These are phyloP conservation scores for Phoma sp. DNA, from an alignment of 2,329 filamentous ascomycete genomes.

Conservation along the genomic window DNA sequence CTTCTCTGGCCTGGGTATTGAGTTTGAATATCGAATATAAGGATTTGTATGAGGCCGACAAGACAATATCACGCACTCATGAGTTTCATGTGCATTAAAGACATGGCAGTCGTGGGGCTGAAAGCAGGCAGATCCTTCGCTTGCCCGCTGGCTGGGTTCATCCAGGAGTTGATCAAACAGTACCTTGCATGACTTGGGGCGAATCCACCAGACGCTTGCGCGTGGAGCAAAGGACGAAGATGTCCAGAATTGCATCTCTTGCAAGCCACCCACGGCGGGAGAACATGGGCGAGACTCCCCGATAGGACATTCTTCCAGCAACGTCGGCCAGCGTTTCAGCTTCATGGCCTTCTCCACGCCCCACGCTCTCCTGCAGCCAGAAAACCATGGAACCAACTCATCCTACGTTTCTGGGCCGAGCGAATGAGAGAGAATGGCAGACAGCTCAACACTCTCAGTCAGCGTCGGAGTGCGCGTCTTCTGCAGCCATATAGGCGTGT, in stretches of 20 bases:
- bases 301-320: conserved; percentile 14
- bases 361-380: conserved; percentile 17
- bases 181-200: background rate
- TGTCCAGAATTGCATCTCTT: conserved; percentile 3
- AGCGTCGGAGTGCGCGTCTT: conserved; percentile 1
- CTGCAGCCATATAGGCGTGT: conserved; percentile 3
- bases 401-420: background rate
- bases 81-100: conserved; percentile 4
- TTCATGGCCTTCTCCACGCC: conserved; percentile 13
- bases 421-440: background rate
- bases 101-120: background rate
- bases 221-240: background rate
- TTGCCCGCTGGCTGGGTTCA: conserved; percentile 15
- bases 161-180: conserved; percentile 29
- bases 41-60: too few species aligned
- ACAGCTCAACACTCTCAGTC: background rate
- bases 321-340: conserved; percentile 30
- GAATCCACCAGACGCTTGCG: background rate
- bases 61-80: background rate
- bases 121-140: conserved; percentile 9
- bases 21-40: background rate
- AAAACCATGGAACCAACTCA: conserved; percentile 11
- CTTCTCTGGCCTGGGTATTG: background rate
- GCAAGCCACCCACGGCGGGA: background rate
- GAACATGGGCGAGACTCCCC: conserved; percentile 20